A percentile compares a stretch with the other conserved stretches of the same genome.
Conservation (phyloP, 164 flowering plant species). For the Akebia trifoliata region DNA sequence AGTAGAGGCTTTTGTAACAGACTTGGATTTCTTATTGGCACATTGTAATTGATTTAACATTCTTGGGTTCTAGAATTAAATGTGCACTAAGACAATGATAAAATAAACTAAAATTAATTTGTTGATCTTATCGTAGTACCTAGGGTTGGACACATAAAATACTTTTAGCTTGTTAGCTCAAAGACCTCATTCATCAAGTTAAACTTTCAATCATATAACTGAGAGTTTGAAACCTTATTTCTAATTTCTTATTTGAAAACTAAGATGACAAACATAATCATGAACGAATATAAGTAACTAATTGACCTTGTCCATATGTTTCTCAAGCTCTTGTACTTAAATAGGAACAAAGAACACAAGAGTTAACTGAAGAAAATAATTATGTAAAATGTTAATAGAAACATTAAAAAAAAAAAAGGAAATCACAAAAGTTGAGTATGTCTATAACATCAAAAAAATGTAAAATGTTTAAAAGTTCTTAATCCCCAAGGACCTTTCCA, state of each 20-base stretch:
- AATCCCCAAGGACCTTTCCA: too few species aligned
- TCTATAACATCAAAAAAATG: too few species aligned
- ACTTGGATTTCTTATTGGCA: constrained; percentile 79
- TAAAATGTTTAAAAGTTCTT: too few species aligned
- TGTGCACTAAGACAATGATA: neutral
- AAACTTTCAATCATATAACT: too few species aligned
- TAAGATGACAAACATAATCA: neutral
- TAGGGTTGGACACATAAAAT: too few species aligned
- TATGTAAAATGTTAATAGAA: too few species aligned
- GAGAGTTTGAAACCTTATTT: neutral
- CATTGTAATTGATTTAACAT: constrained; percentile 36
- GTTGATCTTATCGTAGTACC: too few species aligned
- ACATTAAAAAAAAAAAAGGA: too few species aligned
- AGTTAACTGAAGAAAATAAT: neutral
- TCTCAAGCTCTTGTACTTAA: constrained; percentile 65
- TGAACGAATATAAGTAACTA: constrained; percentile 23
- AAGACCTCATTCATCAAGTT: too few species aligned
- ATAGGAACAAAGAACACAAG: neutral
- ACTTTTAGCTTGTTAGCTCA: too few species aligned
- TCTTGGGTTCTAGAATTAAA: neutral
- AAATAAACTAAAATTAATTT: neutral
- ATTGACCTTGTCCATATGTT: constrained; percentile 52
- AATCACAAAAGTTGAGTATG: too few species aligned
- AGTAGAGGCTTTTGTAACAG: constrained; percentile 69
- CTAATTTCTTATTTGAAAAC: neutral